Evolutionary conservation across 805 yeast genomes (phyloP), one percentile per base, ranked within the genome.

Genomic region (Hanseniaspora osmophila): DNA sequence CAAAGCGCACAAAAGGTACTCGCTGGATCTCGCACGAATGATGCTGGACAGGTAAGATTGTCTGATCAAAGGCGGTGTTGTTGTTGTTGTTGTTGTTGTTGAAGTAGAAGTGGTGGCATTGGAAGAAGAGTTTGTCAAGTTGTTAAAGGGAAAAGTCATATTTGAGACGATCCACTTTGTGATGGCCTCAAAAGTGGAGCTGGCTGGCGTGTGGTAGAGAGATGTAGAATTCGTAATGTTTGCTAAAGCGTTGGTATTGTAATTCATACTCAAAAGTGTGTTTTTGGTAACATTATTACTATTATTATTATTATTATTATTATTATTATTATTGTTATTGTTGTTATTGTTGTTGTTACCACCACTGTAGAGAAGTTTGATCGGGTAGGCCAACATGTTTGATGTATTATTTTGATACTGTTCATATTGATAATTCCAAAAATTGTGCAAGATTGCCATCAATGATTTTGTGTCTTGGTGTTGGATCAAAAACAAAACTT

Each of bases 1-100:
- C n/a, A 90, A 60, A 0, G 88, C 88, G 3, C 94, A 82, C 48
- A 87, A 65, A 48, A 86, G 69, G 53, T 80, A 81, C 57, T 87
- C 96, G 0, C 88, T 77, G 0, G 85, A 73, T 37, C 87, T 66
- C 0, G 84, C 87, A 1, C 82, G 75, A 18, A 77, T 57, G 17
- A 70, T 59, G 43, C 60, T 56, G 45, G 56, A 57, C 29, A 52
- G 51, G 45, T 52, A 50, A 51, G 52, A 18, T 50, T 44, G 40
- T 46, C 56, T 33, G 18, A 45, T 42, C 37, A 38, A 29, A 10
- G 27, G 50, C 6, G 27, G 27, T 7, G 27, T 22, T 22, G 27
- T 7, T 32, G 38, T n/a, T 13, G 38, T 22, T 22, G 27, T 7
- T n/a, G n/a, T n/a, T n/a, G n/a, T 30, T 32, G 38, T n/a, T 13